A percentile compares a stretch with the other conserved stretches of the same genome.
phyloP scores from a whole-genome alignment of 2,329 filamentous ascomycete species.

The Escovopsis weberi region DNA sequence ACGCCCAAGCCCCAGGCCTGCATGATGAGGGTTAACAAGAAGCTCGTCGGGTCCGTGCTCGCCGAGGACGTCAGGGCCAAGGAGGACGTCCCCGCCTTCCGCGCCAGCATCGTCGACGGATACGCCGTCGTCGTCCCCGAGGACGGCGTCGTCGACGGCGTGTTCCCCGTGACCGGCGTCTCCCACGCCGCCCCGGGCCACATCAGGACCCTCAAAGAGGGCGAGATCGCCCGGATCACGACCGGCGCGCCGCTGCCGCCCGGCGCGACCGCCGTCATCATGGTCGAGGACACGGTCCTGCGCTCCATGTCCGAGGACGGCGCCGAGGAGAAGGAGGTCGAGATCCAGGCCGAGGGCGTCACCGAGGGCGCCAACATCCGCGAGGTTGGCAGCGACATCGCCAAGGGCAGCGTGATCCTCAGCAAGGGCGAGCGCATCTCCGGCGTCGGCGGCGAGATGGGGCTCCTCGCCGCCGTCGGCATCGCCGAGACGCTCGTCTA shows the following conservation, averaged over 20 bases:
- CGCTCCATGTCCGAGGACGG: slow-evolving; percentile 63
- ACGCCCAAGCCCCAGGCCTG: slow-evolving; percentile 49
- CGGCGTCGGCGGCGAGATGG: slow-evolving; percentile 78
- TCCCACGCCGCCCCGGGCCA: slow-evolving; percentile 72
- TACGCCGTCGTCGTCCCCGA: slow-evolving; percentile 66
- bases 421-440: slow-evolving; percentile 70
- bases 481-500: slow-evolving; percentile 57
- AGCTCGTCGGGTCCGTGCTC: slow-evolving; percentile 61
- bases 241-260: slow-evolving; percentile 84
- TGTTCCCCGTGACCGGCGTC: slow-evolving; percentile 74
- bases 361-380: slow-evolving; percentile 74
- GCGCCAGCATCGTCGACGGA: slow-evolving; percentile 92
- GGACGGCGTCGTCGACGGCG: slow-evolving; percentile 53
- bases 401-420: slow-evolving; percentile 54
- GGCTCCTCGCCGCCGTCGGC: slow-evolving; percentile 75
- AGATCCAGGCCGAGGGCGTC: slow-evolving; percentile 68
- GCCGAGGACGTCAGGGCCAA: slow-evolving; percentile 67
- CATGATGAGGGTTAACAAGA: slow-evolving; percentile 44
- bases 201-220: slow-evolving; percentile 47
- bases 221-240: slow-evolving; percentile 78
- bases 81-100: slow-evolving; percentile 82
- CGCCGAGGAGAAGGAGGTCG: slow-evolving; percentile 72
- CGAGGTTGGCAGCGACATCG: slow-evolving; percentile 79
- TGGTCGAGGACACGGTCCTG: slow-evolving; percentile 79
- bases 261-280: slow-evolving; percentile 81